Base-by-base conservation (phyloP, 345 rosid genomes). In the Dimocarpus longan region DNA sequence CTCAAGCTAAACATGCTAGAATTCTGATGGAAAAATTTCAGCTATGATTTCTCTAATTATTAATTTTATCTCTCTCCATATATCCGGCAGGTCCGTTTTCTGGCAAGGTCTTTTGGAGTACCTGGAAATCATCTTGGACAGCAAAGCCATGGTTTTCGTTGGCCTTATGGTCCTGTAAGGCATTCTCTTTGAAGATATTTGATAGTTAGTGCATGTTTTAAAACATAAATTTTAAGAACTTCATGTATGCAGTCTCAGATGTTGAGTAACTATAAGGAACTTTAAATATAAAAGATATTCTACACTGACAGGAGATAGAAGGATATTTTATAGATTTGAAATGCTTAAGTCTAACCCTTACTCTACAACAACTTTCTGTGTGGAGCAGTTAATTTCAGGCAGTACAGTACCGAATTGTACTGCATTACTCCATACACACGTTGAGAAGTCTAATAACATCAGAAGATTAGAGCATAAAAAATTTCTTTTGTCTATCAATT, bases 141-240 rank as follows among this genome's bases (percentile, higher is more conserved):
- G 86, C 98, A 93, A 83, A 96, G 98, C 79, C 90, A 96, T 85
- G 99, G 98, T 39, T 94, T 87, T 82, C 93, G 97, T 57, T 96
- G 99, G 99, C 99, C 99, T 48, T 96, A 92, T 83, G 99, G 99
- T 81, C 91, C 98, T 44, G 99, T 96, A 90, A 94, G 94, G 28
- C 78, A 59, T 79, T 82, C 71, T 82, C 78, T 75, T 65, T 54
- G 10, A 26, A 46, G n/a, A 76, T 10, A 10, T 4, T 50, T 26
- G n/a, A 26, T 74, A 71, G 40, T 50, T 16, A 3, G 52, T 62
- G 59, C 28, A 15, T 74, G 16, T 26, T 8, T 28, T 16, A 1
- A 24, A 40, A 37, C 3, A 37, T 39, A 15, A 28, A 12, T 59
- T 52, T 71, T 4, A 22, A 68, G 21, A 28, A 22, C 24, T 28